phyloP scores from a whole-genome alignment of 176 grass and related monocot genomes.

The Oryza coarctata region DNA sequence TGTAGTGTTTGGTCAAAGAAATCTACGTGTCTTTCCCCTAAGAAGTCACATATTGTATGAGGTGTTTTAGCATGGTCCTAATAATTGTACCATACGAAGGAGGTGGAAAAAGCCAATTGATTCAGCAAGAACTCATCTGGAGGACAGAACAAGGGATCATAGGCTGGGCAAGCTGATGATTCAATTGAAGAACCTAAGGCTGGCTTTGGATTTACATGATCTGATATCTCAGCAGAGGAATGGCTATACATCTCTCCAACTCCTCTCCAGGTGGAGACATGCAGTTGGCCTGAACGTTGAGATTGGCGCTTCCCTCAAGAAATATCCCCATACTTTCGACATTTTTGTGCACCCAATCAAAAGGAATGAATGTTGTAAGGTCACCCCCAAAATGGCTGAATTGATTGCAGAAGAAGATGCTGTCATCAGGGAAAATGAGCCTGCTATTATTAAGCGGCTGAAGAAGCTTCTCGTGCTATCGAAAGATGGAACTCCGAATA shows the following conservation, averaged over 20 bases:
- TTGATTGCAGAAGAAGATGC: slow-evolving; percentile 53
- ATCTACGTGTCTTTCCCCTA: not conserved
- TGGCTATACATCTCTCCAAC: slow-evolving; percentile 55
- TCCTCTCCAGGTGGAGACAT: slow-evolving; percentile 58
- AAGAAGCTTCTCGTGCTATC: slow-evolving; percentile 70
- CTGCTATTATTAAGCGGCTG: slow-evolving; percentile 30
- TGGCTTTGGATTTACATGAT: slow-evolving; percentile 44
- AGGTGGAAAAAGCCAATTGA: slow-evolving; percentile 68
- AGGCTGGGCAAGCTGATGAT: slow-evolving; percentile 61
- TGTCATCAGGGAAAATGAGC: slow-evolving; percentile 41
- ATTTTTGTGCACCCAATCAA: slow-evolving; percentile 52
- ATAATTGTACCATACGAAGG: slow-evolving; percentile 26
- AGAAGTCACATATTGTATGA: not conserved
- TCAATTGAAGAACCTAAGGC: slow-evolving; percentile 54
- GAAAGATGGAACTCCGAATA: slow-evolving; percentile 29
- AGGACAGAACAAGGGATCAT: slow-evolving; percentile 61
- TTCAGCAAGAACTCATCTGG: slow-evolving; percentile 53
- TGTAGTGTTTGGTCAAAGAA: not conserved
- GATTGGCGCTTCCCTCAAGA: slow-evolving; percentile 55
- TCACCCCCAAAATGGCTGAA: slow-evolving; percentile 43
- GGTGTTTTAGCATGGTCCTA: slow-evolving; percentile 22
- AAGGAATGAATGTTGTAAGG: slow-evolving; percentile 53
- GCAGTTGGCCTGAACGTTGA: slow-evolving; percentile 52
- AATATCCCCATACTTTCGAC: slow-evolving; percentile 62
- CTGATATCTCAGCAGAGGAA: slow-evolving; percentile 61